These are phyloP conservation scores for Boletus pseudopeckii DNA, from an alignment of 768 basidiomycete species.

Conservation along the genomic window DNA sequence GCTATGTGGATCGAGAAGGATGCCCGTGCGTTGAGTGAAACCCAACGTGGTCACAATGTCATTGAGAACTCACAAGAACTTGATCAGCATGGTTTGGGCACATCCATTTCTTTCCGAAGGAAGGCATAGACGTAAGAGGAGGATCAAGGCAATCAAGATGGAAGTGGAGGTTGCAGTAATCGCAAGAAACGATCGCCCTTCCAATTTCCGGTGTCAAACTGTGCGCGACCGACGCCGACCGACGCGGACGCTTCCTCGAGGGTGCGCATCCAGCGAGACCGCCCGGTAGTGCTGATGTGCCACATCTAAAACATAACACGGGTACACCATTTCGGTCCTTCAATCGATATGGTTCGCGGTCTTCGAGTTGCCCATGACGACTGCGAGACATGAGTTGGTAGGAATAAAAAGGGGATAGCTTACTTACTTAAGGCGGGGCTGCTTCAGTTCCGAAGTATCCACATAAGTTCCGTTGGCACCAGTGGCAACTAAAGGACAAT, in stretches of 20 bases:
- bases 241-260: slow-evolving; percentile 52
- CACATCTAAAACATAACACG: slow-evolving; percentile 90
- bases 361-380: slow-evolving; percentile 86
- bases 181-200: slow-evolving; percentile 85
- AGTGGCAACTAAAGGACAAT: slow-evolving; percentile 57
- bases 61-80: slow-evolving; percentile 57
- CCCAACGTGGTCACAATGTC: background rate
- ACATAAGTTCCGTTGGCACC: slow-evolving; percentile 81
- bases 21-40: background rate
- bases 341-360: slow-evolving; percentile 83
- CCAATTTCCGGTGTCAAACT: slow-evolving; percentile 49
- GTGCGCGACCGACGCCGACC: slow-evolving; percentile 41
- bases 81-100: slow-evolving; percentile 96
- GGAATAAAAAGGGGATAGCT: slow-evolving; percentile 3
- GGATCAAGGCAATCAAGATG: slow-evolving; percentile 96
- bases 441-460: slow-evolving; percentile 72
- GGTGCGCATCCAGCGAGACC: slow-evolving; percentile 51
- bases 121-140: slow-evolving; percentile 81
- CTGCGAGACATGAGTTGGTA: slow-evolving; percentile 34
- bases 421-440: slow-evolving; percentile 78
- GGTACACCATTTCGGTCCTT: slow-evolving; percentile 80
- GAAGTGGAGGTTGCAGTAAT: slow-evolving; percentile 93
- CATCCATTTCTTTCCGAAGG: slow-evolving; percentile 94
- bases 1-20: slow-evolving; percentile 41
- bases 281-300: slow-evolving; percentile 68